Evolutionary conservation across 495 filamentous ascomycete genomes (phyloP), one percentile per base, ranked within the genome.

Genomic region (Sphaerosporella brunnea): DNA sequence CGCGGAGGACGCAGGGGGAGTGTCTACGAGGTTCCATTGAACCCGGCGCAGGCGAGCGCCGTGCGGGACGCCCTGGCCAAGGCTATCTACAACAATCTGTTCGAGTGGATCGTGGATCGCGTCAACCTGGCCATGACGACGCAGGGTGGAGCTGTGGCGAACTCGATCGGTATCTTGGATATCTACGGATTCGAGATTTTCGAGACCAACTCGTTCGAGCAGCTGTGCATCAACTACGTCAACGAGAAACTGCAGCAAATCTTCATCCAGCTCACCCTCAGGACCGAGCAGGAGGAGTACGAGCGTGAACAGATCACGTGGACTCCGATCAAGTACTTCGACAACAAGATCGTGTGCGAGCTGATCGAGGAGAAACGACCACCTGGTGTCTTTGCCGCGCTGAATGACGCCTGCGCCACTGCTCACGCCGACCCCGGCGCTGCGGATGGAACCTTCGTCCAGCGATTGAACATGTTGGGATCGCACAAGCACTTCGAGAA

Each of bases 181-280:
- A 99, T 99, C 51, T 99, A 99, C 64, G 92, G 92, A 13, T 99
- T 99, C 56, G 92, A 99, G 64, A 99, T 99, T 53, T 99, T 99
- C 53, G 90, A 99, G 63, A 84, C 80, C 65, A 99, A 99, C 66
- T 94, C 85, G 50, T 99, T 99, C 56, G 92, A 99, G 64, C 92
- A 99, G 68, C 78, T 99, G 13, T 99, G 92, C 64, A 99, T 99
- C 66, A 99, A 99, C 69, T 99, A 99, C 61, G 92, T 99, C 60
- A 99, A 99, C 66, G 92, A 99, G 64, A 99, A 99, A 64, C 69
- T 99, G 38, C 92, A 99, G 65, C 92, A 99, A 62, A 99, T 99
- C 57, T 99, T 99, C 62, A 99, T 99, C 50, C 92, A 99, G 63
- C 71, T 99, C 50, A 99, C 92, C 0, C 66, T 99, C 40, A 92